Percentiles rank a stretch among this genome's conserved stretches.
Evolutionary conservation across 202 grass and related monocot genomes (phyloP).

Genomic region (Alloteropsis angusta): DNA sequence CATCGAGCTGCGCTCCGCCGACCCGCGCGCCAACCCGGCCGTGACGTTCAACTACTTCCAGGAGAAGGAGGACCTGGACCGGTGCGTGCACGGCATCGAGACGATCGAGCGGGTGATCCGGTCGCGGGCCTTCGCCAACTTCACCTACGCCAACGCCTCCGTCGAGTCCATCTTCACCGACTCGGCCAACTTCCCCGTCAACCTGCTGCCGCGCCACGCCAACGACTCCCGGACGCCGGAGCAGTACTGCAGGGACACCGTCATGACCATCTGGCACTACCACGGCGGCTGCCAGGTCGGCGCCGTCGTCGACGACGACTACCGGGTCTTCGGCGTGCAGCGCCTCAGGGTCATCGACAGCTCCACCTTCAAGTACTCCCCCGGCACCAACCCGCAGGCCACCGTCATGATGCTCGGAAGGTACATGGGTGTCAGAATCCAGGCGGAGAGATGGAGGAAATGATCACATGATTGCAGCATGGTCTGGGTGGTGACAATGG

Average conservation of each 20-base stretch:
- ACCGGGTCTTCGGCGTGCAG: slow-evolving; percentile 48
- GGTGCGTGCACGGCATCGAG: slow-evolving; percentile 52
- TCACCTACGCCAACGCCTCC: slow-evolving; percentile 53
- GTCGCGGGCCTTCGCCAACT: slow-evolving; percentile 51
- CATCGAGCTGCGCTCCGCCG: slow-evolving; percentile 42
- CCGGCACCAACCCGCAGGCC: slow-evolving; percentile 82
- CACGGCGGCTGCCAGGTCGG: slow-evolving; percentile 81
- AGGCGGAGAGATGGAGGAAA: slow-evolving; percentile 51
- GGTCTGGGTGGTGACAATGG: background rate
- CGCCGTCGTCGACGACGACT: slow-evolving; percentile 57
- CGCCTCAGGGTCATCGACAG: slow-evolving; percentile 57
- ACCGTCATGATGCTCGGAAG: slow-evolving; percentile 93
- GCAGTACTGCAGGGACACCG: slow-evolving; percentile 79
- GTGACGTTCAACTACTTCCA: slow-evolving; percentile 91
- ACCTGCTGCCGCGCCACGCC: slow-evolving; percentile 54
- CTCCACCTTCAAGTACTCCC: slow-evolving; percentile 66
- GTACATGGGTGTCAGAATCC: slow-evolving; percentile 72
- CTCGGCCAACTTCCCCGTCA: slow-evolving; percentile 59
- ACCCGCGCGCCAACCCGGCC: slow-evolving; percentile 57
- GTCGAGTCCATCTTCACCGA: slow-evolving; percentile 44
- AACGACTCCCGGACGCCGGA: slow-evolving; percentile 55
- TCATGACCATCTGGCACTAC: slow-evolving; percentile 94
- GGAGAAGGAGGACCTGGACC: slow-evolving; percentile 53
- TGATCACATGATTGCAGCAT: slow-evolving; percentile 6
- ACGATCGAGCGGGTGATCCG: slow-evolving; percentile 63